These are phyloP conservation scores for Ceratocystis harringtonii DNA, from an alignment of 2,329 filamentous ascomycete genomes.

Conservation along the genomic window DNA sequence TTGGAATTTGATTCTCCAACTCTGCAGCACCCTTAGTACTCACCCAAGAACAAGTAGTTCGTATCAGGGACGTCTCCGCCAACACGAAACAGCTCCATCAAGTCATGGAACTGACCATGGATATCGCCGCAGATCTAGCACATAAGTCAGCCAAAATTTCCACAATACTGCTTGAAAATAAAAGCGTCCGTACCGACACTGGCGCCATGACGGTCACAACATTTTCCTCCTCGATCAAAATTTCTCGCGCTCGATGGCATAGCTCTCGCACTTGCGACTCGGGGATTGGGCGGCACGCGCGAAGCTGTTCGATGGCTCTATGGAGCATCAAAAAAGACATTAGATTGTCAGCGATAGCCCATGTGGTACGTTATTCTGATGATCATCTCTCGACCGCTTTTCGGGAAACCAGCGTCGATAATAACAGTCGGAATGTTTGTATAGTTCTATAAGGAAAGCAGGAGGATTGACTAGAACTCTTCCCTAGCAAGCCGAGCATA, in stretches of 20 bases:
- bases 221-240: constrained; percentile 94
- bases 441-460: too few relatives aligned
- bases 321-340: not conserved
- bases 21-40: not conserved
- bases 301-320: constrained; percentile 87
- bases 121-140: constrained; percentile 84
- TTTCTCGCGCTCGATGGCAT: constrained; percentile 90
- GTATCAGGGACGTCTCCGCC: constrained; percentile 89
- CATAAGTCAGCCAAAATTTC: not conserved
- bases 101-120: constrained; percentile 88
- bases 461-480: too few relatives aligned
- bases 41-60: constrained; percentile 94
- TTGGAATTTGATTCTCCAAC: not conserved
- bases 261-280: constrained; percentile 91
- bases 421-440: not conserved
- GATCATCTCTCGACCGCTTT: not conserved
- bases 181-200: constrained; percentile 54
- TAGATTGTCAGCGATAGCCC: not conserved
- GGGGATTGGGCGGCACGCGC: constrained; percentile 89
- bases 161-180: not conserved
- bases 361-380: not conserved
- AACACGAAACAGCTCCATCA: constrained; percentile 93
- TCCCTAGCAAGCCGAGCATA: not conserved
- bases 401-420: not conserved
- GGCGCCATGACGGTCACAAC: constrained; percentile 90